A percentile compares a stretch with the other conserved stretches of the same genome.
Conservation (phyloP, 192 early-diverging fungal genomes). For the Backusella psychrophila region DNA sequence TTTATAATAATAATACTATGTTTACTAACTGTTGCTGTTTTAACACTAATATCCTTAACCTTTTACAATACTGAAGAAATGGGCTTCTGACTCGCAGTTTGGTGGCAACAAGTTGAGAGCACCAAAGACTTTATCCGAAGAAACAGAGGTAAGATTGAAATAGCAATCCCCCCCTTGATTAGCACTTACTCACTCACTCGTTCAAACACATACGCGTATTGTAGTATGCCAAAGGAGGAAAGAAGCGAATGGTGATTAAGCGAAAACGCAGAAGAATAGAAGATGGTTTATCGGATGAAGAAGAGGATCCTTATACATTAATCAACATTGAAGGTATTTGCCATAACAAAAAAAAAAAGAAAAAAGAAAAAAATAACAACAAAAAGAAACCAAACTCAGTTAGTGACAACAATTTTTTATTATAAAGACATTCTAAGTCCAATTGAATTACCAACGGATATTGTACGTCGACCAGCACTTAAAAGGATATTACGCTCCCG, state of each 20-base stretch:
- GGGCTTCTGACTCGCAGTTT: constrained; percentile 36
- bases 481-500: constrained; percentile 50
- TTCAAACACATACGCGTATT: neutral
- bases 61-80: constrained; percentile 51
- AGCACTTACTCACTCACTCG: neutral
- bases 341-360: neutral
- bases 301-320: constrained; percentile 61
- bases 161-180: constrained; percentile 6
- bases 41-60: constrained; percentile 21
- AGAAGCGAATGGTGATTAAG: constrained; percentile 40
- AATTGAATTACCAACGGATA: constrained; percentile 52
- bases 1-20: neutral
- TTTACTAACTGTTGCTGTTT: neutral
- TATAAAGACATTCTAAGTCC: constrained; percentile 49
- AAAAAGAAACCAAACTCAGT: constrained; percentile 4
- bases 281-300: constrained; percentile 42
- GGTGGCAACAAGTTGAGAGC: constrained; percentile 47
- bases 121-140: constrained; percentile 34
- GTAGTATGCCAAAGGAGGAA: constrained; percentile 37
- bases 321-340: constrained; percentile 56
- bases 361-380: neutral
- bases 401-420: constrained; percentile 27
- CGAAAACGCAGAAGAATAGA: constrained; percentile 22
- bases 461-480: constrained; percentile 45
- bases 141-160: constrained; percentile 25